Conservation (phyloP, 2,329 filamentous ascomycete genomes). For the Phaeosphaeriaceae sp. region DNA sequence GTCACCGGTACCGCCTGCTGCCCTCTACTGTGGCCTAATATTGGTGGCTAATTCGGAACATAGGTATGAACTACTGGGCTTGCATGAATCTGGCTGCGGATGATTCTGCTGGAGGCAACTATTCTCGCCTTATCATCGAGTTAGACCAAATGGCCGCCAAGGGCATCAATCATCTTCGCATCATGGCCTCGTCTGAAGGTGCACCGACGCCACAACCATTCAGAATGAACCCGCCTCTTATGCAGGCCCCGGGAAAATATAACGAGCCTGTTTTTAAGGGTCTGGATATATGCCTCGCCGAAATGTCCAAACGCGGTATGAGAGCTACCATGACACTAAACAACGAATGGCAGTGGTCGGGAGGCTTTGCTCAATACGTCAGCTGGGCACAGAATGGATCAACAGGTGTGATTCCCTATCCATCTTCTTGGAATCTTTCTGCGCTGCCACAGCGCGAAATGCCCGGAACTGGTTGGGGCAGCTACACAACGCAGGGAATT, state of each 20-base stretch:
- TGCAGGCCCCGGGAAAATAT: slow-evolving; percentile 46
- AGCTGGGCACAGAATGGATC: slow-evolving; percentile 47
- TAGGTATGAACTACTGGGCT: slow-evolving; percentile 51
- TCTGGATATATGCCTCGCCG: slow-evolving; percentile 47
- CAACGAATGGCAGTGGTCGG: slow-evolving; percentile 51
- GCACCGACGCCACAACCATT: slow-evolving; percentile 49
- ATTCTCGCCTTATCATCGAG: slow-evolving; percentile 46
- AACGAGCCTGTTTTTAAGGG: slow-evolving; percentile 48
- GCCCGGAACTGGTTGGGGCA: slow-evolving; percentile 49
- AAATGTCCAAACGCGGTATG: slow-evolving; percentile 50
- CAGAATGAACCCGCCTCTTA: slow-evolving; percentile 48
- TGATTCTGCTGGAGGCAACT: slow-evolving; percentile 44
- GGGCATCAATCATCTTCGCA: slow-evolving; percentile 50
- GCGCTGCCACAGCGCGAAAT: slow-evolving; percentile 42
- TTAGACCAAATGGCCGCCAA: slow-evolving; percentile 50
- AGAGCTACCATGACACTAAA: slow-evolving; percentile 50
- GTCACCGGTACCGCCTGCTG: slow-evolving; percentile 32
- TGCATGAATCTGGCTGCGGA: slow-evolving; percentile 50
- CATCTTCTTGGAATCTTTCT: slow-evolving; percentile 47
- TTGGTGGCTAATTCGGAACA: neutral
- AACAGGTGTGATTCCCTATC: slow-evolving; percentile 41
- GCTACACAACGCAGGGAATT: slow-evolving; percentile 44
- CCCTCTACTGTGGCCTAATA: neutral
- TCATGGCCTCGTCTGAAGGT: slow-evolving; percentile 50
- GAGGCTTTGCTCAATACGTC: slow-evolving; percentile 49